phyloP scores from a whole-genome alignment of 2,329 filamentous ascomycete genomes.

The Didymella exigua region DNA sequence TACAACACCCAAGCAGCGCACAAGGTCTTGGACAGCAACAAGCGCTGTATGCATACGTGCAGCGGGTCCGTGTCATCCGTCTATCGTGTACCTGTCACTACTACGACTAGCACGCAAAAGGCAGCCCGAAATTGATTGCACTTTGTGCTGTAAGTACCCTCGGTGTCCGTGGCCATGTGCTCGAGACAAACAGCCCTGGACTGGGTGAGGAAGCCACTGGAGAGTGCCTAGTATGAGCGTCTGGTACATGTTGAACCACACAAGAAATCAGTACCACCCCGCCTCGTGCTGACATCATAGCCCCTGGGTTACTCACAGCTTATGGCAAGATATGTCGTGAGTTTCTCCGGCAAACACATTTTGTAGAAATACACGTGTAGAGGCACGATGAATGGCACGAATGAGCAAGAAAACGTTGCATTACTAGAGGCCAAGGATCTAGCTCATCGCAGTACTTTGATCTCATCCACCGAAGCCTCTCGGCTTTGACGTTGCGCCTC shows the following conservation, averaged over 20 bases:
- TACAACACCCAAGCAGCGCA: slow-evolving; percentile 18
- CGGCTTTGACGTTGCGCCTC: slow-evolving; percentile 30
- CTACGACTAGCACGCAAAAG: background rate
- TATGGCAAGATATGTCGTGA: background rate
- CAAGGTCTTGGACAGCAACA: slow-evolving; percentile 22
- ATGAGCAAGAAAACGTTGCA: background rate
- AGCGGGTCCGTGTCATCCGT: background rate
- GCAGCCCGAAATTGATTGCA: background rate
- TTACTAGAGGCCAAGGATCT: background rate
- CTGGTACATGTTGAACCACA: background rate
- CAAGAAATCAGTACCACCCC: no score
- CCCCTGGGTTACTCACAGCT: background rate
- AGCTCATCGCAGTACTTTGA: slow-evolving; percentile 25
- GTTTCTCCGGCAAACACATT: no score
- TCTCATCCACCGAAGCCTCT: slow-evolving; percentile 28
- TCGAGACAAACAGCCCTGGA: background rate
- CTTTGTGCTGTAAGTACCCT: background rate
- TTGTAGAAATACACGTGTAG: background rate
- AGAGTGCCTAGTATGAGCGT: background rate
- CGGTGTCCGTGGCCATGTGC: background rate
- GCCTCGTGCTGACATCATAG: background rate
- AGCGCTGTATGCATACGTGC: slow-evolving; percentile 13
- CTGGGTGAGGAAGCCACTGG: background rate
- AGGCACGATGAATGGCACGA: background rate
- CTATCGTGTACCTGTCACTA: slow-evolving; percentile 10